These are phyloP conservation scores for Exophiala calicioides DNA, from an alignment of 2,329 filamentous ascomycete genomes.

Conservation along the genomic window DNA sequence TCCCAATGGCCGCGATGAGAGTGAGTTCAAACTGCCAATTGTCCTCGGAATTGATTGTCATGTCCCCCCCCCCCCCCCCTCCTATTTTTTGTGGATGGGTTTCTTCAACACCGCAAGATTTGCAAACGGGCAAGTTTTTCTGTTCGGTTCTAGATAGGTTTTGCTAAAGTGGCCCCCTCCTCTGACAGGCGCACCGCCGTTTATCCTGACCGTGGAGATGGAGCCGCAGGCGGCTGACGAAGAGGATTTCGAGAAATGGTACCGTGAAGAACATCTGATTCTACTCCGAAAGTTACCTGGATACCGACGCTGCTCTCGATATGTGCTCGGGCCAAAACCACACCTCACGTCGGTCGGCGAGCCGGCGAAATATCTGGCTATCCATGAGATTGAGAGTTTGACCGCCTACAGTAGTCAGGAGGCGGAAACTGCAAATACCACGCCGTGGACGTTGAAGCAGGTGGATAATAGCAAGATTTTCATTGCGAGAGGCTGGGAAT, in stretches of 20 bases:
- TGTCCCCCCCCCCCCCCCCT: too few species aligned
- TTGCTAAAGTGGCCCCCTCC: too few species aligned
- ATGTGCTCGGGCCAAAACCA: conserved; percentile 59
- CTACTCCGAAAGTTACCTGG: conserved; percentile 74
- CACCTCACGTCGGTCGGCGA: conserved; percentile 32
- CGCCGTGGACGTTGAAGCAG: conserved; percentile 21
- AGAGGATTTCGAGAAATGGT: conserved; percentile 67
- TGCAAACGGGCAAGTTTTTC: too few species aligned
- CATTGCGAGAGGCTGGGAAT: conserved; percentile 18
- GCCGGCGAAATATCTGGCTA: conserved; percentile 58
- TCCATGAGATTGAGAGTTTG: conserved; percentile 70
- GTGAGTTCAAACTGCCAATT: conserved; percentile 13
- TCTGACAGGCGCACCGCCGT: conserved; percentile 56
- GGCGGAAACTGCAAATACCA: conserved; percentile 18
- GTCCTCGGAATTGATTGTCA: too few species aligned
- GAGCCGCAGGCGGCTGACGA: conserved; percentile 58
- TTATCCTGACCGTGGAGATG: conserved; percentile 62
- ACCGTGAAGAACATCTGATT: conserved; percentile 70
- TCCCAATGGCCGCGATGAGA: conserved; percentile 57
- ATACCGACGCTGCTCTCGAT: conserved; percentile 74
- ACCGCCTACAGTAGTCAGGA: conserved; percentile 58
- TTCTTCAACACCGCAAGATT: too few species aligned
- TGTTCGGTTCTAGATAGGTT: too few species aligned
- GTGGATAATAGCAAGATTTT: conserved; percentile 21
- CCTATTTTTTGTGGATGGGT: too few species aligned